These are phyloP conservation scores for Athelia psychrophila DNA, from an alignment of 1,284 basidiomycete genomes.

Conservation along the genomic window DNA sequence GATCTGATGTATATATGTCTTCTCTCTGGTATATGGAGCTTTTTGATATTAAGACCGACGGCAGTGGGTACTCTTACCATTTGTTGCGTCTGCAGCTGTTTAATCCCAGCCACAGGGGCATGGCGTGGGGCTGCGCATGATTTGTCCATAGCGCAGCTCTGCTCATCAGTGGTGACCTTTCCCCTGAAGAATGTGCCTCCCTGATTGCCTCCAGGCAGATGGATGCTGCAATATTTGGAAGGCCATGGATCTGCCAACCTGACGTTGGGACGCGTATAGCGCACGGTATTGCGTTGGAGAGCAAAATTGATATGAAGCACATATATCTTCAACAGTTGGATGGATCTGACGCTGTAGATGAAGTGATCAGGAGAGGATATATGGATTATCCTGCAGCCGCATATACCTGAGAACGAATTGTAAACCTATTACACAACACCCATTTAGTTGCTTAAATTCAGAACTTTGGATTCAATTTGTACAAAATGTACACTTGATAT, in stretches of 20 bases:
- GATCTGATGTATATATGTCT: slow-evolving; percentile 8
- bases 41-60: slow-evolving; percentile 1
- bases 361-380: slow-evolving; percentile 14
- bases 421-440: too few relatives aligned
- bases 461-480: too few relatives aligned
- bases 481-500: too few relatives aligned
- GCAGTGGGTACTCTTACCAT: neutral
- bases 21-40: neutral
- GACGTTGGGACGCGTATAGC: slow-evolving; percentile 20
- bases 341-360: slow-evolving; percentile 3
- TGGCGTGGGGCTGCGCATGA: slow-evolving; percentile 21
- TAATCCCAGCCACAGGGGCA: slow-evolving; percentile 7
- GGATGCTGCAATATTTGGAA: slow-evolving; percentile 18
- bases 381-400: slow-evolving; percentile 23
- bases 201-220: slow-evolving; percentile 13
- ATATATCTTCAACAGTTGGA: too few relatives aligned
- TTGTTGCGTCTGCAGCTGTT: neutral
- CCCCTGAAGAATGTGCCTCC: slow-evolving; percentile 17
- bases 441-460: too few relatives aligned
- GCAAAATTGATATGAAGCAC: slow-evolving; percentile 7
- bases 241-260: slow-evolving; percentile 21
- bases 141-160: slow-evolving; percentile 24
- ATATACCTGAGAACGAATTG: too few relatives aligned
- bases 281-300: slow-evolving; percentile 13
- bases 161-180: slow-evolving; percentile 19